Evolutionary conservation across 805 yeast genomes (phyloP).

Genomic region (Metschnikowia arizonensis): DNA sequence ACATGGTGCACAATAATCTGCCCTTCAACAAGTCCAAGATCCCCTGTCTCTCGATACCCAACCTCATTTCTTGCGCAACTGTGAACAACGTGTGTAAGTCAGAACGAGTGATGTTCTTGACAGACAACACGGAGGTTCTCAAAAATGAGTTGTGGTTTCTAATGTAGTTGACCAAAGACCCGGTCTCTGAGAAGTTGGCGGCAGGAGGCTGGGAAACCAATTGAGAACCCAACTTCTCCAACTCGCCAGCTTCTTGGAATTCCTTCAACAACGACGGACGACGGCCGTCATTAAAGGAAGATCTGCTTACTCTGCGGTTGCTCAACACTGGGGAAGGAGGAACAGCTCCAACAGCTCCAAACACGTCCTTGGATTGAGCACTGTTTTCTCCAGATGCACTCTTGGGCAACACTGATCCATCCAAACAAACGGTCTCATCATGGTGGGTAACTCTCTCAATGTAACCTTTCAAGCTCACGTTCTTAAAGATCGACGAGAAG

Average conservation of each 20-base stretch:
- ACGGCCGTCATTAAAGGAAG: constrained; percentile 31
- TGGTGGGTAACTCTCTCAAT: constrained; percentile 83
- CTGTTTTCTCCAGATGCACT: constrained; percentile 58
- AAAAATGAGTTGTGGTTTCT: constrained; percentile 85
- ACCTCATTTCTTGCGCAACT: constrained; percentile 96
- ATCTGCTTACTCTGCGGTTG: constrained; percentile 29
- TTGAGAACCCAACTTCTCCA: constrained; percentile 55
- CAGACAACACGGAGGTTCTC: constrained; percentile 83
- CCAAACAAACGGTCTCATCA: constrained; percentile 77
- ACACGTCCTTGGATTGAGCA: constrained; percentile 41
- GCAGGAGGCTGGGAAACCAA: constrained; percentile 72
- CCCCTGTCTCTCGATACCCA: constrained; percentile 95
- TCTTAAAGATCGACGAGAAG: constrained; percentile 42
- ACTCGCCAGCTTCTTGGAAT: constrained; percentile 40
- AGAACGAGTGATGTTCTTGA: constrained; percentile 78
- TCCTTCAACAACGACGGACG: constrained; percentile 34
- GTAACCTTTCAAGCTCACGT: constrained; percentile 62
- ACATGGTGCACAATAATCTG: constrained; percentile 87
- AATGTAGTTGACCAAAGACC: constrained; percentile 73
- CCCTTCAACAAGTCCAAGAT: constrained; percentile 88
- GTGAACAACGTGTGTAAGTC: constrained; percentile 91
- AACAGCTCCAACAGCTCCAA: constrained; percentile 37
- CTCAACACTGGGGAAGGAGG: constrained; percentile 40
- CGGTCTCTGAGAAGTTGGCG: constrained; percentile 67
- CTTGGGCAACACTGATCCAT: constrained; percentile 62